Evolutionary conservation across 306 rosid genomes (phyloP).

Genomic region (Heteromeles arbutifolia): DNA sequence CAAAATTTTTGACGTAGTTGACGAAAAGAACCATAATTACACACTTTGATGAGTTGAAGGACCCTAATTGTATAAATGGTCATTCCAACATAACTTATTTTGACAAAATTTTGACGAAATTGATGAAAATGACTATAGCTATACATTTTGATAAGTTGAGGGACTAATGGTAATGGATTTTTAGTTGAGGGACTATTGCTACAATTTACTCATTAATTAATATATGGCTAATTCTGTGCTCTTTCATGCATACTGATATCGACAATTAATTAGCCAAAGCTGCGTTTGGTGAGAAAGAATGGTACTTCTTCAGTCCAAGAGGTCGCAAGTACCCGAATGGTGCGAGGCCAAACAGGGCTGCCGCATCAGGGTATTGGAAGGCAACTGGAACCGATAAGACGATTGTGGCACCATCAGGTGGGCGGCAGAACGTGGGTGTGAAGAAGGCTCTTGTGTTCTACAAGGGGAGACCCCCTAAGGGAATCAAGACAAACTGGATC

Average conservation of each 20-base stretch:
- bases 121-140: no score
- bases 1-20: no score
- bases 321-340: conserved; percentile 63
- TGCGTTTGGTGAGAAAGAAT: conserved; percentile 55
- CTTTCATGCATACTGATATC: background rate
- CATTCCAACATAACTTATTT: no score
- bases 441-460: conserved; percentile 1
- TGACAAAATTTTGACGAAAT: no score
- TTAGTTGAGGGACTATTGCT: no score
- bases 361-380: conserved; percentile 12
- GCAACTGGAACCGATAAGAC: background rate
- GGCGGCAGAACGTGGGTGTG: background rate
- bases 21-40: no score
- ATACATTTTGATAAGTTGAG: no score
- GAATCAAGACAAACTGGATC: background rate
- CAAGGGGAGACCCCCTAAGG: background rate
- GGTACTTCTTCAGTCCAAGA: conserved; percentile 66
- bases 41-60: no score
- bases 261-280: background rate
- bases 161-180: no score
- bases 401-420: background rate
- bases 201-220: no score
- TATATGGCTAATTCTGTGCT: background rate
- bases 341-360: conserved; percentile 61
- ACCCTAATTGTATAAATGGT: no score